phyloP scores from a whole-genome alignment of 1,139 yeast genomes.

The Hyphopichia khmerensis region DNA sequence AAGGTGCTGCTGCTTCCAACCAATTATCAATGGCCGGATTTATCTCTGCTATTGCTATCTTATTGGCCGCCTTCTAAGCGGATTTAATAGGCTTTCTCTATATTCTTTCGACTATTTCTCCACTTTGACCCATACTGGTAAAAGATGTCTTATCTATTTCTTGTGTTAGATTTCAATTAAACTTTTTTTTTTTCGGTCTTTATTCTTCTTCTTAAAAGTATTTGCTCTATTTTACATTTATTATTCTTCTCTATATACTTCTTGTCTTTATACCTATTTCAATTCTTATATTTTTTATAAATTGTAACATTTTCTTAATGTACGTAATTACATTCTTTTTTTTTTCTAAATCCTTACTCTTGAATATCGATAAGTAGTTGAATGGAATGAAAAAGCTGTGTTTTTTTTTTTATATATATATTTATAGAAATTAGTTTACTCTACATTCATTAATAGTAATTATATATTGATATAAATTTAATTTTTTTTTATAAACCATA shows the following conservation, averaged over 20 bases:
- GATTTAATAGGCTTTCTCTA: not conserved
- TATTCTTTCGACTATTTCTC: not conserved
- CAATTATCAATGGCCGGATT: constrained; percentile 3
- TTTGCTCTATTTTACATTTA: not conserved
- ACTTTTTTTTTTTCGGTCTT: not conserved
- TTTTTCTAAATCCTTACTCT: not conserved
- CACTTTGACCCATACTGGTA: not conserved
- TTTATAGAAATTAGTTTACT: no score
- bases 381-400: not conserved
- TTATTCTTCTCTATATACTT: not conserved
- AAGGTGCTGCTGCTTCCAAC: constrained; percentile 4
- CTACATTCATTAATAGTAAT: not conserved
- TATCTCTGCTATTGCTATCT: constrained; percentile 2
- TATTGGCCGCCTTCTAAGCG: constrained; percentile 4
- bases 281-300: not conserved
- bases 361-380: not conserved
- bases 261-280: not conserved
- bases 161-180: not conserved
- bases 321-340: constrained; percentile 1
- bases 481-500: constrained; percentile 17
- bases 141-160: not conserved
- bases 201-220: not conserved
- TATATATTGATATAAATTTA: not conserved
- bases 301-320: constrained; percentile 1
- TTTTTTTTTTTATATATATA: not conserved